Conservation (phyloP, 768 basidiomycete species). For the Piloderma croceum region DNA sequence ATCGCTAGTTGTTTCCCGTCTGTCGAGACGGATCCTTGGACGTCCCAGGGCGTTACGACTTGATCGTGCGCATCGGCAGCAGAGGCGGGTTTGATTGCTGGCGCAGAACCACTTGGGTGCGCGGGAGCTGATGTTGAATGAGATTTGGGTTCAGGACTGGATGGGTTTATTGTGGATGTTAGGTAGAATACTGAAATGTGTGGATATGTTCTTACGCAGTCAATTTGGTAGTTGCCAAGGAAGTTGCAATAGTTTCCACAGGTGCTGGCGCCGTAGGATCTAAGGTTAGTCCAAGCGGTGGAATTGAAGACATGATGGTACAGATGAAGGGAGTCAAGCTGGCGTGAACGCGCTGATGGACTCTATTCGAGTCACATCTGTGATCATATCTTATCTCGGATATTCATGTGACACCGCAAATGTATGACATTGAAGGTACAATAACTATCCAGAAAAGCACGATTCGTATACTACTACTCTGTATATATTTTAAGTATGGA, state of each 20-base stretch:
- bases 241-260: not conserved
- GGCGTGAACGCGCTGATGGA: no score
- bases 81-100: constrained; percentile 19
- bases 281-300: no score
- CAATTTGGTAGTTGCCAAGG: not conserved
- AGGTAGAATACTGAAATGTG: no score
- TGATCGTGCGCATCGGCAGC: constrained; percentile 48
- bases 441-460: not conserved
- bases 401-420: not conserved
- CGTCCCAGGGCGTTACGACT: constrained; percentile 96
- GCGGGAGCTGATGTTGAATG: not conserved
- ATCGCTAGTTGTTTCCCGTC: constrained; percentile 92
- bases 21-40: constrained; percentile 80
- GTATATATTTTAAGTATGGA: not conserved
- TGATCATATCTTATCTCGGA: not conserved
- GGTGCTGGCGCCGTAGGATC: not conserved
- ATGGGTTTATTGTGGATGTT: no score
- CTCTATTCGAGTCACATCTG: no score
- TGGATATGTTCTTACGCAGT: not conserved
- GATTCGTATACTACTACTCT: not conserved
- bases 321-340: no score
- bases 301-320: not conserved
- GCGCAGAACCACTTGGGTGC: not conserved
- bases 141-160: no score
- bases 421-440: not conserved